These are phyloP conservation scores for Cystofilobasidium capitatum DNA, from an alignment of 768 basidiomycete genomes.

Conservation along the genomic window DNA sequence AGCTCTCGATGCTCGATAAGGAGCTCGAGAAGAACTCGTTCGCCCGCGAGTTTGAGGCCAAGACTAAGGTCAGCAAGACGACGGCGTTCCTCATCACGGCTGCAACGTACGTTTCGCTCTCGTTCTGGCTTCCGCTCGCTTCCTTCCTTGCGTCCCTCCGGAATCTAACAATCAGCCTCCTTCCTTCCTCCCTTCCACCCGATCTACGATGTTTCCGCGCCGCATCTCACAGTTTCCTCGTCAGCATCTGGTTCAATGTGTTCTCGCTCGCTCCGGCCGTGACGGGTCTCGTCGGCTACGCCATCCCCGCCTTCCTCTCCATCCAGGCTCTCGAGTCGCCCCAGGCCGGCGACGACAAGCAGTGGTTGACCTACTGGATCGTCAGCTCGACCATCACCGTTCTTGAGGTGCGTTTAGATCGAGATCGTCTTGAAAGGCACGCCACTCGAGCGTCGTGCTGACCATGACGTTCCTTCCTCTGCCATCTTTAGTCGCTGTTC, in stretches of 20 bases:
- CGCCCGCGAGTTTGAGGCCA: conserved; percentile 58
- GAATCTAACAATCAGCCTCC: no score
- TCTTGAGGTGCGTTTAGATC: not conserved
- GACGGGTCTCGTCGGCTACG: conserved; percentile 92
- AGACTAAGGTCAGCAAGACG: conserved; percentile 85
- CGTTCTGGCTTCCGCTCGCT: not conserved
- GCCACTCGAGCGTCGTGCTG: not conserved
- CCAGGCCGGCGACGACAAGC: conserved; percentile 43
- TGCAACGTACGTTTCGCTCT: conserved; percentile 51
- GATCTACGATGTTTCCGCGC: not conserved
- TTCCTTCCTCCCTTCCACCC: not conserved
- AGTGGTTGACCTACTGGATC: conserved; percentile 26
- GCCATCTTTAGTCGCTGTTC: no score
- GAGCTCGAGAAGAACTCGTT: conserved; percentile 57
- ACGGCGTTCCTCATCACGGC: conserved; percentile 71
- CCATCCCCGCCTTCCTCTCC: conserved; percentile 85
- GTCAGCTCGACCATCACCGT: not conserved
- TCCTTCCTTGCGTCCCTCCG: not conserved
- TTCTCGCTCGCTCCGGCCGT: conserved; percentile 74
- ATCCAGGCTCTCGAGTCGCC: conserved; percentile 86
- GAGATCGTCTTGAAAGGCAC: not conserved
- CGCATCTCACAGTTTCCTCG: conserved; percentile 15
- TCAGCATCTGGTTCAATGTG: conserved; percentile 41
- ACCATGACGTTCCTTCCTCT: no score
- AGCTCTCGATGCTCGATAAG: conserved; percentile 51